These are phyloP conservation scores for Amylostereum areolatum DNA, from an alignment of 1,284 basidiomycete genomes.

Conservation along the genomic window DNA sequence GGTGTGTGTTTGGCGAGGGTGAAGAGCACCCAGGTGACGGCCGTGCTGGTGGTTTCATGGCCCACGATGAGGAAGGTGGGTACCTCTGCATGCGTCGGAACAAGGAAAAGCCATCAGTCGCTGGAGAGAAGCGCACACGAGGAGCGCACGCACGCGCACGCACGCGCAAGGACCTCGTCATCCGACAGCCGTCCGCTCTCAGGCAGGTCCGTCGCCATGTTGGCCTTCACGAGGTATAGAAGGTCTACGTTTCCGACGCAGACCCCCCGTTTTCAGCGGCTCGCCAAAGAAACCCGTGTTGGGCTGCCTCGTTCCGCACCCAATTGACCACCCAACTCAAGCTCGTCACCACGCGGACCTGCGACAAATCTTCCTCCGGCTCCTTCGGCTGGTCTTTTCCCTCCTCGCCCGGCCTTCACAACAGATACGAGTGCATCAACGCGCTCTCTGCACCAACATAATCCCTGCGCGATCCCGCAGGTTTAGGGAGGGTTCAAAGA, in stretches of 20 bases:
- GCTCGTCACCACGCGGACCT: conserved; percentile 33
- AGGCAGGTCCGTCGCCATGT: not conserved
- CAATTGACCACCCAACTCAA: conserved; percentile 35
- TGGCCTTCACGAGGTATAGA: not conserved
- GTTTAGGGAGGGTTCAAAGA: not conserved
- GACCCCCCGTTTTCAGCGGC: too few relatives aligned
- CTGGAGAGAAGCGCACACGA: too few relatives aligned
- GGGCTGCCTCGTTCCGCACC: conserved; percentile 14
- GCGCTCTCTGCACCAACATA: conserved; percentile 56
- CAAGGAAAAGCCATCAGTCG: too few relatives aligned
- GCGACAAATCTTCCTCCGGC: conserved; percentile 30
- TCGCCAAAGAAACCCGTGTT: too few relatives aligned
- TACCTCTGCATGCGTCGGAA: too few relatives aligned
- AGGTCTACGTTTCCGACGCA: not conserved
- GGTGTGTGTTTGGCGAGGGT: conserved; percentile 32
- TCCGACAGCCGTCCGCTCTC: not conserved
- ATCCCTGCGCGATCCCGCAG: conserved; percentile 39
- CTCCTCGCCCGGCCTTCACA: conserved; percentile 43
- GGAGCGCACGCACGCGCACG: too few relatives aligned
- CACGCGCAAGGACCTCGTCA: not conserved
- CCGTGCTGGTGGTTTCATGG: conserved; percentile 25
- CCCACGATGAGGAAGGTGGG: conserved; percentile 38
- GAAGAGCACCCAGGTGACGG: conserved; percentile 43
- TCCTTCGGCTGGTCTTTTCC: conserved; percentile 45
- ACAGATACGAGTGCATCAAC: conserved; percentile 53